Base-by-base conservation (phyloP, 2,329 filamentous ascomycete species). In the Aspergillus sp. region DNA sequence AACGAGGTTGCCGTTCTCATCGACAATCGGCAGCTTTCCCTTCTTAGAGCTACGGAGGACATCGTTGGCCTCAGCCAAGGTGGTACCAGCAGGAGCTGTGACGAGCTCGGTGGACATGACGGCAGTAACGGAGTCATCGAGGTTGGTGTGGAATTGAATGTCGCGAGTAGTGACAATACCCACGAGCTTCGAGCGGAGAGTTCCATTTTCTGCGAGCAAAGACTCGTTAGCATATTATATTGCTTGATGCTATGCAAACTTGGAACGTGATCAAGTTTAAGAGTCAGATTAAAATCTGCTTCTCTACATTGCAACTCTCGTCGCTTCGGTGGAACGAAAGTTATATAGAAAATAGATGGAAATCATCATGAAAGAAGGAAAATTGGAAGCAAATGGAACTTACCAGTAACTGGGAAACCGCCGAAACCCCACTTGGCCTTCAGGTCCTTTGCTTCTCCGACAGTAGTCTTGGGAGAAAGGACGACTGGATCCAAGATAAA, bases 291-390 rank as follows among this genome's bases (percentile, higher is more conserved):
- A 77, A 11, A 76, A 76, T 76, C 72, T 71, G 73, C 79, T 78
- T 82, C 79, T 96, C 92, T 91, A 85, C 92, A 96, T 82, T 84
- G 91, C 90, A 85, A 84, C 74, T 87, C 81, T 84, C 84, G 88
- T 90, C 89, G 86, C 88, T 96, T 84, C 91, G 91, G 95, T 93
- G 93, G 95, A 99, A 99, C 95, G 95, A 99, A 99, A 99, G 95
- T 98, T 98, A 97, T 90, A 86, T 81, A 74, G 70, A 71, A 80
- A 79, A 82, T 31, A 77, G 77, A 84, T 83, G 81, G 79, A 83
- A 82, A 57, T 77, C 74, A 86, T 83, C 85, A 83, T 91, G 95
- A 96, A 96, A 66, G 59, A 67, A 70, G 58, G 56, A 35, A 51
- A 24, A 40, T 55, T 55, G 59, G 40, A 62, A 63, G 58, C 43